Base-by-base conservation (phyloP, 805 yeast genomes). In the Suhomyces faveliae region DNA sequence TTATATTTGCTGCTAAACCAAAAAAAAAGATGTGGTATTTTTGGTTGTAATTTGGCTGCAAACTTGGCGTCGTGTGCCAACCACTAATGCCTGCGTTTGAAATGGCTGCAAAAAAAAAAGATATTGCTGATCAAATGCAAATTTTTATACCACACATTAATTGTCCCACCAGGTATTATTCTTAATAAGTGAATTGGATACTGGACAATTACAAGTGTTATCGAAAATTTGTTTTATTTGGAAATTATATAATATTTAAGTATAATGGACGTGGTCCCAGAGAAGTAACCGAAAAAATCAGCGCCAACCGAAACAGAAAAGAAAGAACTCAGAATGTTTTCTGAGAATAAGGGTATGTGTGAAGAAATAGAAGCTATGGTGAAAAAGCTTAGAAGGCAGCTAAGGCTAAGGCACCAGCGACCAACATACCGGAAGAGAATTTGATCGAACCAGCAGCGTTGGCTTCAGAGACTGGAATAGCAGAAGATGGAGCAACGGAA, bases 371-470 rank as follows among this genome's bases (percentile, higher is more conserved):
- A 33, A 11, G 21, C 12, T 15, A 17, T 33, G 21, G 13, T 10
- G 1, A 7, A 10, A 8, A 12, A 12, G 37, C 37, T 33, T 33
- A 33, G 37, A 33, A 33, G 15, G 37, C 37, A 9, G 37, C 37
- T 10, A 47, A 40, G 23, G 49, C 49, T 25, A 38, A 44, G 19
- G 49, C 15, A 23, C 51, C 54, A 10, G 47, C 40, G 25, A 39
- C 39, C 43, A 44, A 35, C 29, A 51, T 42, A 37, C 50, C 49
- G 41, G 43, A 10, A 9, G 53, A 45, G 7, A 43, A 33, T 30
- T 40, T 45, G 33, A 43, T 20, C 9, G 49, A 42, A n/a, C 44
- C 38, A 24, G 51, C 51, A 48, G 37, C 53, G 20, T 45, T 33
- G 21, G 10, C 37, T 33, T 33, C 19, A 33, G 37, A 33, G 15